These are phyloP conservation scores for Aegilops longissima DNA, from an alignment of 176 grass and related monocot genomes.

Conservation along the genomic window DNA sequence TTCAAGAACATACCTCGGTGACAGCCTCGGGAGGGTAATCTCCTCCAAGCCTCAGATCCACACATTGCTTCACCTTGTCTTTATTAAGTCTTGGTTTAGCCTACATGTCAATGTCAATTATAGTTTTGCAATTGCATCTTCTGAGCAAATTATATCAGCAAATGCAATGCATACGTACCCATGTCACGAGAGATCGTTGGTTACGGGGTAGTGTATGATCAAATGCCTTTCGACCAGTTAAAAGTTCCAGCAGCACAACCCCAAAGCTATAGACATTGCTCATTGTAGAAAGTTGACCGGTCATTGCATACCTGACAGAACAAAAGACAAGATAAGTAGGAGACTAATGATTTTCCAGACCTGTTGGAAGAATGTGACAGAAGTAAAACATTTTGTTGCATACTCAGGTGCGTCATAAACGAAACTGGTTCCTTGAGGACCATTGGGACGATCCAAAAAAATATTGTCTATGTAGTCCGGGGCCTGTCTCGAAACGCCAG, in stretches of 20 bases:
- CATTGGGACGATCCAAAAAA: conserved; percentile 9
- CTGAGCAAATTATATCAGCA: background rate
- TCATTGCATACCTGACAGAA: conserved; percentile 38
- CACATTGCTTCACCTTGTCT: background rate
- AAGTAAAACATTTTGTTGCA: background rate
- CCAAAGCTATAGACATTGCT: conserved; percentile 78
- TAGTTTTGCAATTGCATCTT: background rate
- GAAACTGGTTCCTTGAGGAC: background rate
- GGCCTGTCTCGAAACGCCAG: too few species aligned
- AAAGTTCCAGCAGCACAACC: conserved; percentile 67
- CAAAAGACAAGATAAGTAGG: background rate
- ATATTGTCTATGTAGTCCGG: too few species aligned
- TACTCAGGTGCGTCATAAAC: conserved; percentile 86
- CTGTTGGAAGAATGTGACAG: background rate
- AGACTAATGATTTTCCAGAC: too few species aligned
- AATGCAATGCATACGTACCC: conserved; percentile 8
- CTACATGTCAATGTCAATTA: background rate
- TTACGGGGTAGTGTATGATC: conserved; percentile 55
- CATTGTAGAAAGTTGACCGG: conserved; percentile 60
- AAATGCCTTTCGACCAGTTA: conserved; percentile 62
- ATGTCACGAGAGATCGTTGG: conserved; percentile 66
- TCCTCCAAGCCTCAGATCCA: background rate
- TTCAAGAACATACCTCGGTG: background rate
- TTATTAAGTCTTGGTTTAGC: background rate
- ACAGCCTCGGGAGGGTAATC: background rate